Percentiles rank a stretch among this genome's conserved stretches.
Conservation (phyloP, 176 grass and related monocot species). For the Phoenix dactylifera region DNA sequence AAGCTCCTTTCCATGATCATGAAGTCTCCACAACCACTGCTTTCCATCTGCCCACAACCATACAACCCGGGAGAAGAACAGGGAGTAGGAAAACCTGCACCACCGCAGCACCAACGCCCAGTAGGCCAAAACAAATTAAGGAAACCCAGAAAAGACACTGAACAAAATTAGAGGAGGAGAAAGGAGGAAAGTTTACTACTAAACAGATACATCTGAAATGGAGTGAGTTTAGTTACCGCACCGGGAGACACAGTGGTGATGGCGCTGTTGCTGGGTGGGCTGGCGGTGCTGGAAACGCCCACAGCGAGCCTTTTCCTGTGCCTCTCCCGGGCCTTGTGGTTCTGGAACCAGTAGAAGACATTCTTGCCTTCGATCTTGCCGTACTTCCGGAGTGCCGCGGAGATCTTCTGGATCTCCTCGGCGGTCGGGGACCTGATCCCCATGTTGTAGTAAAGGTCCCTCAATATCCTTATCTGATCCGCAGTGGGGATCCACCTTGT, state of each 20-base stretch:
- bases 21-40: constrained; percentile 9
- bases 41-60: constrained; percentile 19
- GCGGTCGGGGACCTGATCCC: constrained; percentile 79
- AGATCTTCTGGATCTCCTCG: constrained; percentile 95
- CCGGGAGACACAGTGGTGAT: constrained; percentile 13
- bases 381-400: constrained; percentile 60
- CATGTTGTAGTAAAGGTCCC: constrained; percentile 82
- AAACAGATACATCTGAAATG: no score
- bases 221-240: constrained; percentile 1
- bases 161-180: not conserved
- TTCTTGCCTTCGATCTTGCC: constrained; percentile 98
- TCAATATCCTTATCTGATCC: constrained; percentile 72
- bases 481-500: constrained; percentile 84
- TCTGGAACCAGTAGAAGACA: constrained; percentile 99
- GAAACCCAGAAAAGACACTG: not conserved
- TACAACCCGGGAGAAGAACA: constrained; percentile 22
- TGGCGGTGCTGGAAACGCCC: constrained; percentile 3
- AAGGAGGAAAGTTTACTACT: no score
- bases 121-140: not conserved
- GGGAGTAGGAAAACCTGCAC: not conserved
- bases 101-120: no score
- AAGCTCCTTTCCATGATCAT: constrained; percentile 25
- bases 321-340: constrained; percentile 94
- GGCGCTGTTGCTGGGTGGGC: not conserved
- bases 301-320: constrained; percentile 75